Evolutionary conservation across 2,329 filamentous ascomycete genomes (phyloP).

Genomic region (Sporothrix protearum): DNA sequence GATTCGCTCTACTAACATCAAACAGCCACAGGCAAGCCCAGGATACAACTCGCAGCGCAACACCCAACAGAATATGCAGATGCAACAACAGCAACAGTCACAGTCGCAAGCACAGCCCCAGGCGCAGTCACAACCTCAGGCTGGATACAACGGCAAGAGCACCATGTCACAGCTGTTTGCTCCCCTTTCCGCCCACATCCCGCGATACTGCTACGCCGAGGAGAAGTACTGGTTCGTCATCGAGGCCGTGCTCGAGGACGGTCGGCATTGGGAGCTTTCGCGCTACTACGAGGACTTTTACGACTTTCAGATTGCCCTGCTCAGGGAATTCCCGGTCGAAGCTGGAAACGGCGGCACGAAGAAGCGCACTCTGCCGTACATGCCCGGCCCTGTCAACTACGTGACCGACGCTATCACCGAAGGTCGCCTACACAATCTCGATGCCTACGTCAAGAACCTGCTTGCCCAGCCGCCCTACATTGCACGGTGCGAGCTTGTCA

Average conservation of each 20-base stretch:
- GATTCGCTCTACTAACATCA: not conserved
- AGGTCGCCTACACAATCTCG: conserved; percentile 83
- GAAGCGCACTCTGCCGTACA: conserved; percentile 84
- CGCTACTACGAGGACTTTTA: conserved; percentile 98
- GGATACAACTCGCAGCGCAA: conserved; percentile 35
- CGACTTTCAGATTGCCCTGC: conserved; percentile 92
- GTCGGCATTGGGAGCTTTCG: conserved; percentile 85
- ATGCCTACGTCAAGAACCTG: conserved; percentile 92
- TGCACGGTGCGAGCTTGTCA: conserved; percentile 75
- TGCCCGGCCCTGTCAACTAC: conserved; percentile 96
- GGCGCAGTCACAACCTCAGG: conserved; percentile 35
- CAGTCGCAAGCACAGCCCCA: conserved; percentile 31
- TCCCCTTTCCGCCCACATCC: conserved; percentile 79
- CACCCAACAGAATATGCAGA: conserved; percentile 34
- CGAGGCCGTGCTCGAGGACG: conserved; percentile 85
- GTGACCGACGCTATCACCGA: conserved; percentile 98
- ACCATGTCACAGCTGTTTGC: conserved; percentile 60
- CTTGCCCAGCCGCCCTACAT: conserved; percentile 81
- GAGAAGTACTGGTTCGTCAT: conserved; percentile 99
- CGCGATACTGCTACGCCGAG: conserved; percentile 90
- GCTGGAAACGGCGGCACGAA: conserved; percentile 79
- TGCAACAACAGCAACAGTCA: conserved; percentile 34
- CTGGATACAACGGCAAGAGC: conserved; percentile 37
- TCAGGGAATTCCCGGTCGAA: conserved; percentile 88
- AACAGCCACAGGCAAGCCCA: conserved; percentile 38